These are phyloP conservation scores for Spencermartinsiella ligniputridi DNA, from an alignment of 1,139 yeast species.

Conservation along the genomic window DNA sequence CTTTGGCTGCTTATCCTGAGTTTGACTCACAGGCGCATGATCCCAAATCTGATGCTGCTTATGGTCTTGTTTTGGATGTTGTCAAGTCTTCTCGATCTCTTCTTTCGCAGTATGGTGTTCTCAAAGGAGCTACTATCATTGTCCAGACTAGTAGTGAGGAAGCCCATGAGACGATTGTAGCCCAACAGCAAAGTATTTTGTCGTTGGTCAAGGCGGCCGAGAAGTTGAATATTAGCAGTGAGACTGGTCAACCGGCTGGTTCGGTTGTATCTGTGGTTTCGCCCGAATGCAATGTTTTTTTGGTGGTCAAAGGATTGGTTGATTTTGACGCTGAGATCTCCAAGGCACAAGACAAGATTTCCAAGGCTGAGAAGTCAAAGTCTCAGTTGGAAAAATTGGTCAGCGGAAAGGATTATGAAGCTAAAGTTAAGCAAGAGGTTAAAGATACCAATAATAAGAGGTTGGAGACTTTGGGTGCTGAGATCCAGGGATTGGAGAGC, in stretches of 20 bases:
- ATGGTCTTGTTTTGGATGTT: conserved; percentile 77
- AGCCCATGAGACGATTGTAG: conserved; percentile 49
- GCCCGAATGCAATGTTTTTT: conserved; percentile 79
- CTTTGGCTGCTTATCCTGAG: conserved; percentile 74
- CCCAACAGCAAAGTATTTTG: conserved; percentile 79
- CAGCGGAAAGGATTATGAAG: conserved; percentile 72
- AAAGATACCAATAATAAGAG: conserved; percentile 70
- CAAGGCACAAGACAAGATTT: conserved; percentile 75
- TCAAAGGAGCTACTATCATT: conserved; percentile 80
- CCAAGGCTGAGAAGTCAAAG: conserved; percentile 47
- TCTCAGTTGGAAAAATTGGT: conserved; percentile 56
- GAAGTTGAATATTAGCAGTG: conserved; percentile 53
- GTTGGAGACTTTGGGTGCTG: conserved; percentile 72
- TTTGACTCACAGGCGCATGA: conserved; percentile 59
- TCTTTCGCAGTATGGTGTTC: conserved; percentile 81
- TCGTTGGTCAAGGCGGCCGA: conserved; percentile 90
- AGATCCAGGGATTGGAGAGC: conserved; percentile 63
- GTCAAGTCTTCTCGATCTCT: conserved; percentile 92
- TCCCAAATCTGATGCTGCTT: conserved; percentile 60
- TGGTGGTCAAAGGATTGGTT: conserved; percentile 89
- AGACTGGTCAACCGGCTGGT: conserved; percentile 71
- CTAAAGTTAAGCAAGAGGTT: conserved; percentile 79
- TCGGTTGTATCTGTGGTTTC: conserved; percentile 81
- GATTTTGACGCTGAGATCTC: conserved; percentile 86
- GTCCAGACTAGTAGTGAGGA: conserved; percentile 60